Evolutionary conservation across 495 filamentous ascomycete species (phyloP).

Genomic region (Xylaria cubensis): DNA sequence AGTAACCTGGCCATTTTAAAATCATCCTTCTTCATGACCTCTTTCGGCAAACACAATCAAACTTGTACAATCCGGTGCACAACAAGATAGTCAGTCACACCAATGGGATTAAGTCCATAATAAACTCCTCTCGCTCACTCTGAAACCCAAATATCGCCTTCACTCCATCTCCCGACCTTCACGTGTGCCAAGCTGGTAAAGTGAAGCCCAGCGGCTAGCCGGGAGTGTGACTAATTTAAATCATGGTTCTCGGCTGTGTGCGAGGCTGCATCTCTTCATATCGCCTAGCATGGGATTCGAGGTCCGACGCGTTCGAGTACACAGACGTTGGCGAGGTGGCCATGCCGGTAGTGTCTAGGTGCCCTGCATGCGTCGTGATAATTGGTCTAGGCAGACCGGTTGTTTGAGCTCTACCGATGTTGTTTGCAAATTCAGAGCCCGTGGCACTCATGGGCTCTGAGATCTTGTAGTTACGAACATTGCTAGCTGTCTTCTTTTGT

Average conservation of each 20-base stretch:
- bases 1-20: background rate
- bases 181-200: background rate
- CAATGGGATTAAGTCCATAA: background rate
- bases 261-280: conserved; percentile 57
- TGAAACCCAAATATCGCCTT: background rate
- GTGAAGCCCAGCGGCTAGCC: background rate
- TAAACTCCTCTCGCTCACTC: background rate
- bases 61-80: conserved; percentile 36
- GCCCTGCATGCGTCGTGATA: conserved; percentile 16
- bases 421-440: conserved; percentile 44
- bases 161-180: background rate
- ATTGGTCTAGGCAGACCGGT: conserved; percentile 30
- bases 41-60: conserved; percentile 24
- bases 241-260: conserved; percentile 51
- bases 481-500: conserved; percentile 30
- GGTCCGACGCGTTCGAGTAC: conserved; percentile 35
- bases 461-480: conserved; percentile 44
- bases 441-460: conserved; percentile 50
- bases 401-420: conserved; percentile 28
- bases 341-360: background rate
- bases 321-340: conserved; percentile 27
- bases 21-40: background rate
- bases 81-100: conserved; percentile 11
- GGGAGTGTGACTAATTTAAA: conserved; percentile 34
- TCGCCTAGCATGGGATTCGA: conserved; percentile 50